These are phyloP conservation scores for Candida sojae DNA, from an alignment of 1,139 yeast species.

Conservation along the genomic window DNA sequence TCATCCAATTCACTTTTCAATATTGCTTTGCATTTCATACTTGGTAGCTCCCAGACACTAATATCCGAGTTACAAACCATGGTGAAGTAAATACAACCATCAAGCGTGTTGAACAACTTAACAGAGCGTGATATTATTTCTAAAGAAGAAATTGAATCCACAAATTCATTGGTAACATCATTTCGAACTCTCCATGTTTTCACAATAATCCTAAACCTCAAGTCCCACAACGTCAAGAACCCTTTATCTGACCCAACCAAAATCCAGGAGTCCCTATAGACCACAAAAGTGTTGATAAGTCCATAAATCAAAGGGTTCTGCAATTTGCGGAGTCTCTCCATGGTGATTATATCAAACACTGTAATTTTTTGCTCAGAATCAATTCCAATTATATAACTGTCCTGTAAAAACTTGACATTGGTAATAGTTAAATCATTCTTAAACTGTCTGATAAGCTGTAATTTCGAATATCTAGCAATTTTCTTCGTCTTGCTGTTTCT, in stretches of 20 bases:
- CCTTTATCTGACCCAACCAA: conserved; percentile 78
- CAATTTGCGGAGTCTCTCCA: conserved; percentile 47
- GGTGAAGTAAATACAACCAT: conserved; percentile 12
- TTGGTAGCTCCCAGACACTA: conserved; percentile 77
- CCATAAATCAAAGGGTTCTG: conserved; percentile 70
- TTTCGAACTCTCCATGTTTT: conserved; percentile 54
- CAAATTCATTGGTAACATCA: conserved; percentile 13
- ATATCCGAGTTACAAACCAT: conserved; percentile 47
- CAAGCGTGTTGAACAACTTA: conserved; percentile 5
- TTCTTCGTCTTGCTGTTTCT: conserved; percentile 37
- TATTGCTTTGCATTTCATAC: conserved; percentile 61
- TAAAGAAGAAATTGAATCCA: conserved; percentile 13
- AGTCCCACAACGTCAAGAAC: conserved; percentile 76
- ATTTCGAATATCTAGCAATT: conserved; percentile 30
- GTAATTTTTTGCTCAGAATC: conserved; percentile 58
- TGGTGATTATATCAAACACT: conserved; percentile 59
- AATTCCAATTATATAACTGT: conserved; percentile 49
- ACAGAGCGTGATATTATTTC: conserved; percentile 3
- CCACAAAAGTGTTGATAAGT: conserved; percentile 55
- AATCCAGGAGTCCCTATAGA: conserved; percentile 56
- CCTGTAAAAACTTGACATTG: conserved; percentile 19
- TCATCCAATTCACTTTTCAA: conserved; percentile 18
- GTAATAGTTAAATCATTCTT: conserved; percentile 12
- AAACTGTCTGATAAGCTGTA: conserved; percentile 48
- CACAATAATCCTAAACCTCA: conserved; percentile 62